Base-by-base conservation (phyloP, 129 eudicot species). In the Oenanthe sinensis region DNA sequence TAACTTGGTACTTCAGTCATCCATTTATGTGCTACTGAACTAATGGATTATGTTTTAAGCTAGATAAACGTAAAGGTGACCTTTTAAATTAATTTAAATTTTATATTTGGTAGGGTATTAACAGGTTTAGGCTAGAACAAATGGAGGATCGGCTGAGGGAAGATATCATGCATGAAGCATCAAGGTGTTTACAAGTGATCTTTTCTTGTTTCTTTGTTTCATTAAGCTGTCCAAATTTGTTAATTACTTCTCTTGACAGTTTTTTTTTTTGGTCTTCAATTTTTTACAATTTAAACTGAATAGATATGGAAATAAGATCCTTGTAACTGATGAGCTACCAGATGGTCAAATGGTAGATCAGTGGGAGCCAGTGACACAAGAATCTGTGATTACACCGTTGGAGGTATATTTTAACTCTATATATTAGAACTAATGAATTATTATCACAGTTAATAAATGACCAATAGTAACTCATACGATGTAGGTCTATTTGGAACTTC, bases 331-430 rank as follows among this genome's bases (percentile, higher is more conserved):
- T 84, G 98, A 95, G 85, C 86, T 95, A 63, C 98, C 98, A 47
- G 97, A 91, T 86, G 98, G 98, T 83, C 98, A 95, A 79, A 95
- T 95, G 98, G 98, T 95, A 84, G 98, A 95, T 84, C 97, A 95
- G 78, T 95, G 98, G 98, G 98, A 95, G 82, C 94, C 97, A 14
- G 98, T 95, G 75, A 87, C 96, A 79, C 81, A 82, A 30, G 92
- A 88, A 74, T 95, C 96, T 43, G 89, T 95, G 78, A 91, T 88
- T 79, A 90, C 98, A 76, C 98, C 98, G 58, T 87, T 95, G 74
- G 91, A 95, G 97, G 98, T 95, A 77, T 60, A 75, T 50, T 71
- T 70, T 37, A 48, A 62, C 82, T 46, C 54, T 28, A 26, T 83
- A 40, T 33, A 60, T 22, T 45, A 7, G n/a, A 17, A 19, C 6